Conservation (phyloP, 2,329 filamentous ascomycete species). For the Claviceps monticola region DNA sequence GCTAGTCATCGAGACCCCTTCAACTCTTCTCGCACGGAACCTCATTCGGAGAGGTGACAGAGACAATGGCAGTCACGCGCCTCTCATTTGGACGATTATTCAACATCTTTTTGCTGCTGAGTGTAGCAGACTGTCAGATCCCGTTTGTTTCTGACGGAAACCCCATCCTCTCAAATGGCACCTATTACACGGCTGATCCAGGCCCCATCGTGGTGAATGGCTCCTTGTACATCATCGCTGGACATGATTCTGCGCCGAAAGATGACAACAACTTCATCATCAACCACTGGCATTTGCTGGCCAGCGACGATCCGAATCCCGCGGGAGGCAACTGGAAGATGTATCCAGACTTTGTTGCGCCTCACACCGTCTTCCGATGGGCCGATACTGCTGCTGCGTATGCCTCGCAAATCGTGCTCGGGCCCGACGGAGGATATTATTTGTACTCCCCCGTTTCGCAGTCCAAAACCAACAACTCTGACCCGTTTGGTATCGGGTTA, state of each 20-base stretch:
- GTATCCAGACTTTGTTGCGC: neutral
- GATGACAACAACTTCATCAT: neutral
- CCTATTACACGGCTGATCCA: neutral
- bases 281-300: neutral
- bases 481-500: neutral
- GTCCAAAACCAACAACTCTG: neutral
- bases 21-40: neutral
- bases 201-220: neutral
- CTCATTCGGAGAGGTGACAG: neutral
- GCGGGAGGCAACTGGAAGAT: neutral
- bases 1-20: neutral
- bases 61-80: neutral
- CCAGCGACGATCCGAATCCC: neutral
- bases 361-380: neutral
- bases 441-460: neutral
- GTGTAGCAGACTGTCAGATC: neutral
- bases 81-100: neutral
- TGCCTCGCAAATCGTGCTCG: conserved; percentile 1
- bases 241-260: neutral
- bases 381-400: neutral
- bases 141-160: neutral
- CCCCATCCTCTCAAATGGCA: neutral
- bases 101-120: neutral
- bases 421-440: neutral
- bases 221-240: neutral